Base-by-base conservation (phyloP, 805 yeast species). In the Naumovozyma baii region DNA sequence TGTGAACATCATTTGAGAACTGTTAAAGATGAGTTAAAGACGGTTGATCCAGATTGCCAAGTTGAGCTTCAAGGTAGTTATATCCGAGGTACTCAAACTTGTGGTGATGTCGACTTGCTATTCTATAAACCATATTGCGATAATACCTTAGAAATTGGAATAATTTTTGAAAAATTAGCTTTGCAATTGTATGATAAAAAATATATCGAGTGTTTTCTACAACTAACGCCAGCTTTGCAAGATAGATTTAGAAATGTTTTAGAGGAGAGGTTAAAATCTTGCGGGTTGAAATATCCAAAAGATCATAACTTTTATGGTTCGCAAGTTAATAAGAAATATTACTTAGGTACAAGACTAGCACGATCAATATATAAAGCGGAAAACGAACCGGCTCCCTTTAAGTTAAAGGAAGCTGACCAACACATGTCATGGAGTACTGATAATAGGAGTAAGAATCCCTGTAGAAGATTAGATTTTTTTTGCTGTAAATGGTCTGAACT, bases 21-120 rank as follows among this genome's bases (percentile, higher is more conserved):
- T 9, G 47, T 59, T 1, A 36, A 40, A 25, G 33, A 42, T 15
- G 47, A 45, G 30, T 22, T 58, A 10, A 20, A 37, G 16, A 15
- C 18, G 4, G 40, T 59, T 3, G 58, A 57, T 19, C 38, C 46
- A 2, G 17, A 33, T 5, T 48, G 49, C 22, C 26, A 37, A 25
- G 51, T 52, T 10, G 63, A 56, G 38, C 36, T 57, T 9, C 55
- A 50, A 34, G 64, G 64, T 1, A 57, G 62, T 37, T 59, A 53
- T 34, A 38, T 41, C 20, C 46, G 64, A 16, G 62, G 56, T 8
- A 40, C 42, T 1, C 37, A 37, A 8, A 38, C 28, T 3, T 53
- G 59, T 39, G 62, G 62, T 16, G 64, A 59, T 39, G 47, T 59
- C 22, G 64, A 59, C 43, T 40, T 57, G n/a, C 40, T 58, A 15